Base-by-base conservation (phyloP, 768 basidiomycete species). In the Termitomyces sp. region DNA sequence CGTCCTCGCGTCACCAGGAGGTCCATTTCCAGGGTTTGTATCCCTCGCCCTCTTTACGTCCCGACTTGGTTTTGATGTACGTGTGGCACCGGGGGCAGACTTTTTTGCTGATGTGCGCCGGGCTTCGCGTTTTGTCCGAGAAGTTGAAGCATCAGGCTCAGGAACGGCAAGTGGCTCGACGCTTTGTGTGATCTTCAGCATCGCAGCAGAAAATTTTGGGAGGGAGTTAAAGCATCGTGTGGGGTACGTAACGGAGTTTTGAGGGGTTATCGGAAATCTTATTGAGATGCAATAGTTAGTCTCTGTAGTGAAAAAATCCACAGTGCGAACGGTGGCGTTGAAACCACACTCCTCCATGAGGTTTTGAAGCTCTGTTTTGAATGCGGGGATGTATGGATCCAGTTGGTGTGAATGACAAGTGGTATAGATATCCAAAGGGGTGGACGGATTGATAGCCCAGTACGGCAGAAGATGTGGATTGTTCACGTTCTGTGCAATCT, bases 291-390 rank as follows among this genome's bases (percentile, higher is more conserved):
- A 2, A 33, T 33, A 33, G 9, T 33, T 5, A 33, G 9, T 33
- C 31, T 6, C 1, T 33, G 31, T 9, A 33, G 9, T 9, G 1
- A 6, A 33, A 30, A 30, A 30, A 10, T 33, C 15, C 37, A 15
- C 1, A 38, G 37, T 5, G 1, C 5, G 0, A 5, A 38, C 5
- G 15, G 21, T 17, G 17, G 58, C 55, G 17, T 50, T 23, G 37
- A 53, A 60, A 30, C 50, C 50, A 43, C 56, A 57, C 5, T 57
- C 44, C 0, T 31, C 14, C 56, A 60, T 50, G 11, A 60, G 23
- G 3, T 54, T 47, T 12, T 54, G 40, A 6, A 45, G 46, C 31
- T 53, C 53, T 53, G 15, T 23, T 54, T 3, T 31, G 33, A 54
- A 54, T n/a, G 26, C 35, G 3, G 31, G 31, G 15, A 44, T 43